Base-by-base conservation (phyloP, 2,329 filamentous ascomycete species). In the Claviceps fusiformis region DNA sequence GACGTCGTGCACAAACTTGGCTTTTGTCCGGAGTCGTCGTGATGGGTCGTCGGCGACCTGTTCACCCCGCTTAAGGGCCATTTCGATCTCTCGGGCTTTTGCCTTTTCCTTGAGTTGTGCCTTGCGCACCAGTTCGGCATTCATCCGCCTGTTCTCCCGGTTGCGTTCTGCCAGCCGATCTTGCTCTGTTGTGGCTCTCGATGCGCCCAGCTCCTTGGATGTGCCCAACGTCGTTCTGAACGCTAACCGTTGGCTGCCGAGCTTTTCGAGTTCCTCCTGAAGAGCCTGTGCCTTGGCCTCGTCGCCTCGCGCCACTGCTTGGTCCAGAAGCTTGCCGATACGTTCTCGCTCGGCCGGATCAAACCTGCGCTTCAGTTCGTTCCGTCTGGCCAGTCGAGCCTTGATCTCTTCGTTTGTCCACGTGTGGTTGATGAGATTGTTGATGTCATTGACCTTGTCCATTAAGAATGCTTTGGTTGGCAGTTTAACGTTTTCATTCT, bases 61-160 rank as follows among this genome's bases (percentile, higher is more conserved):
- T 64, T 87, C 85, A 55, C 83, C 83, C 44, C 82, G 78, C 58
- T 81, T 81, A 49, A 83, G 70, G 46, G 80, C 81, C 56, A 76
- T 77, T 60, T 82, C 82, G 48, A 76, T 77, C 67, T 79, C 79
- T 59, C 80, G 81, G 62, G 75, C 75, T 60, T 77, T 78, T 52
- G 80, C 79, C 62, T 84, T 80, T 71, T 98, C 93, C 61, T 86
- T 85, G 55, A 95, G 76, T 66, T 96, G 87, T 0, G 91, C 92
- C 68, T 88, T 87, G 57, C 92, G 88, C n/a, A 97, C 87, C 50
- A 87, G 85, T 66, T 95, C 88, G n/a, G 81, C 80, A 65, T 96
- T 96, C 61, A 85, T 79, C 56, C 85, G 83, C 58, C 92, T 85
- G 70, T 95, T 96, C 65, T 87, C 82, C 33, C 81, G 77, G 70